These are phyloP conservation scores for Akanthomyces dipterigenus DNA, from an alignment of 2,329 filamentous ascomycete species.

Conservation along the genomic window DNA sequence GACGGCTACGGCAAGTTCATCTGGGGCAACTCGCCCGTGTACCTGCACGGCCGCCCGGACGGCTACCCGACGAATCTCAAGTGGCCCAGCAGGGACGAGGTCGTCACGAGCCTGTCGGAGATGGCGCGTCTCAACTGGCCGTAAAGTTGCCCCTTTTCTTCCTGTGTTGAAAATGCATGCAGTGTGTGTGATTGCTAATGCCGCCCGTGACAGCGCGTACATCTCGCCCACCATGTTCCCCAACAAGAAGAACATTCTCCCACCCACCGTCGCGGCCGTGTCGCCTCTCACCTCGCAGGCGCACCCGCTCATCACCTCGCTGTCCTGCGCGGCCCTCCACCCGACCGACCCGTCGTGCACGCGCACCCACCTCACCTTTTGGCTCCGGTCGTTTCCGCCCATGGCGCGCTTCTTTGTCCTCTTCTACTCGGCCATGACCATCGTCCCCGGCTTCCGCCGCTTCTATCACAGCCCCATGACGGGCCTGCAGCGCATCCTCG, in stretches of 20 bases:
- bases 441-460: slow-evolving; percentile 59
- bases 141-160: slow-evolving; percentile 46
- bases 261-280: slow-evolving; percentile 58
- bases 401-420: slow-evolving; percentile 72
- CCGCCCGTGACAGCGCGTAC: slow-evolving; percentile 53
- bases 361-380: slow-evolving; percentile 81
- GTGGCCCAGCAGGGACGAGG: slow-evolving; percentile 71
- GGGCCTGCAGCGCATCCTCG: slow-evolving; percentile 59
- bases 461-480: slow-evolving; percentile 64
- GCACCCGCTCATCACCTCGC: slow-evolving; percentile 75
- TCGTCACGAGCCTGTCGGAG: slow-evolving; percentile 73
- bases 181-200: not conserved
- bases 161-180: too few relatives aligned
- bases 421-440: slow-evolving; percentile 60
- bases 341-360: slow-evolving; percentile 82
- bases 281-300: slow-evolving; percentile 75
- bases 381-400: slow-evolving; percentile 73
- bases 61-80: slow-evolving; percentile 57
- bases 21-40: slow-evolving; percentile 70
- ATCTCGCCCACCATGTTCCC: slow-evolving; percentile 84
- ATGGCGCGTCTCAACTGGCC: slow-evolving; percentile 83
- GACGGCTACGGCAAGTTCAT: slow-evolving; percentile 35
- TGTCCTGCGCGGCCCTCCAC: slow-evolving; percentile 87
- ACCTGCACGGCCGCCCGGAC: slow-evolving; percentile 66
- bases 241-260: slow-evolving; percentile 55